Conservation (phyloP, 352 stramenopile genomes). For the Globisporangium takayamanum region DNA sequence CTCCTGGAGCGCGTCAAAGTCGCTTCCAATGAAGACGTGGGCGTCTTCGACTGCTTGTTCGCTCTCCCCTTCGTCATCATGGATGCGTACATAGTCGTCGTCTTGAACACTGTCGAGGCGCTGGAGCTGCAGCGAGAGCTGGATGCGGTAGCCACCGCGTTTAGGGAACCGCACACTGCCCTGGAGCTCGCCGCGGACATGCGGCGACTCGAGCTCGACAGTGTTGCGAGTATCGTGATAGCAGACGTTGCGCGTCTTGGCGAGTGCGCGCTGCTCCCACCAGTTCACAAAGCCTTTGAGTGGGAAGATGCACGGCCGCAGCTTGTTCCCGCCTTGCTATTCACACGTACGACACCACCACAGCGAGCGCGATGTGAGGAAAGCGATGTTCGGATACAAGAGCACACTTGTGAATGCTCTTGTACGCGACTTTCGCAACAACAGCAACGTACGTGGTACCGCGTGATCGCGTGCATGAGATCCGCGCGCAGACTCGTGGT, state of each 20-base stretch:
- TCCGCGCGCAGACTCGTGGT: constrained; percentile 30
- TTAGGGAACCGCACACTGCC: constrained; percentile 51
- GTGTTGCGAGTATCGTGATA: constrained; percentile 14
- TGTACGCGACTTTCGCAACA: no score
- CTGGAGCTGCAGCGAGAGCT: constrained; percentile 18
- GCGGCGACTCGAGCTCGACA: constrained; percentile 18
- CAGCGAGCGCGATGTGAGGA: no score
- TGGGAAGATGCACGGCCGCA: constrained; percentile 51
- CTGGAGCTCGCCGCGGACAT: constrained; percentile 18
- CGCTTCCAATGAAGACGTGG: constrained; percentile 42
- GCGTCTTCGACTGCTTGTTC: constrained; percentile 9
- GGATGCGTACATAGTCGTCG: neutral
- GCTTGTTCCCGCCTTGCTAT: constrained; percentile 43
- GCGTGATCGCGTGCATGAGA: constrained; percentile 30
- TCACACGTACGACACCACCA: neutral
- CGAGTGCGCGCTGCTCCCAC: constrained; percentile 40
- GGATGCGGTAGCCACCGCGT: constrained; percentile 37
- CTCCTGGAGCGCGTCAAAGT: constrained; percentile 56
- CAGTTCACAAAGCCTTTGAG: constrained; percentile 56
- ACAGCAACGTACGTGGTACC: constrained; percentile 37
- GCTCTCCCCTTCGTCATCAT: neutral
- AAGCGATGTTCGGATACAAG: neutral
- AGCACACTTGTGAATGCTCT: neutral
- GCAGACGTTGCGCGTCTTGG: constrained; percentile 31
- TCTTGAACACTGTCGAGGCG: neutral